Evolutionary conservation across 2,329 filamentous ascomycete genomes (phyloP), one percentile per base, ranked within the genome.

Genomic region (Chrysosphaeria jannelii): DNA sequence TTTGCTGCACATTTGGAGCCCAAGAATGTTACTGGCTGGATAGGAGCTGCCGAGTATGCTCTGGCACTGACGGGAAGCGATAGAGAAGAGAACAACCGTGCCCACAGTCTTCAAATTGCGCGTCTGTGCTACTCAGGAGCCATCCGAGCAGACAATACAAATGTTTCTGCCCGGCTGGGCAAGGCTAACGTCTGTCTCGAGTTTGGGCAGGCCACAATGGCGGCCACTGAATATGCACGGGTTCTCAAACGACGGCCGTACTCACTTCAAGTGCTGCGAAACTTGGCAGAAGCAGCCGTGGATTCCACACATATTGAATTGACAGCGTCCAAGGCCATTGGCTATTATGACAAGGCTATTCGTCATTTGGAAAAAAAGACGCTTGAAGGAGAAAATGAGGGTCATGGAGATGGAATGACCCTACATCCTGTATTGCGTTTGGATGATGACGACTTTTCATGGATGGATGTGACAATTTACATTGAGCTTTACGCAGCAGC

Each of bases 401-500:
- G n/a, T n/a, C n/a, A n/a, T n/a, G n/a, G n/a, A n/a, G n/a, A n/a
- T n/a, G n/a, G n/a, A n/a, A n/a, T n/a, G n/a, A n/a, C n/a, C n/a
- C n/a, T n/a, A n/a, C n/a, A n/a, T n/a, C 30, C 30, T 2, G 21
- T 14, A n/a, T 16, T 32, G 14, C 37, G 21, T 6, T 28, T 39
- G 3, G 36, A 44, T 22, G 40, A 40, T 20, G 39, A 41, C 18
- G 39, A 36, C 8, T 49, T 54, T 25, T 50, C 51, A 15, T 97
- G 81, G 81, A 65, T 69, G 25, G 71, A 93, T 39, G 50, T 88
- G 20, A 71, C 76, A 29, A 69, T 79, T 25, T 90, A 85, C 33
- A 57, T 76, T 19, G 76, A 91, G 35, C 53, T 93, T 10, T 64
- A 79, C 29, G 60, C 64, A 14, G 59, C 65, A 22, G 43, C 61